These are phyloP conservation scores for Cryphonectria radicalis DNA, from an alignment of 2,329 filamentous ascomycete species.

Conservation along the genomic window DNA sequence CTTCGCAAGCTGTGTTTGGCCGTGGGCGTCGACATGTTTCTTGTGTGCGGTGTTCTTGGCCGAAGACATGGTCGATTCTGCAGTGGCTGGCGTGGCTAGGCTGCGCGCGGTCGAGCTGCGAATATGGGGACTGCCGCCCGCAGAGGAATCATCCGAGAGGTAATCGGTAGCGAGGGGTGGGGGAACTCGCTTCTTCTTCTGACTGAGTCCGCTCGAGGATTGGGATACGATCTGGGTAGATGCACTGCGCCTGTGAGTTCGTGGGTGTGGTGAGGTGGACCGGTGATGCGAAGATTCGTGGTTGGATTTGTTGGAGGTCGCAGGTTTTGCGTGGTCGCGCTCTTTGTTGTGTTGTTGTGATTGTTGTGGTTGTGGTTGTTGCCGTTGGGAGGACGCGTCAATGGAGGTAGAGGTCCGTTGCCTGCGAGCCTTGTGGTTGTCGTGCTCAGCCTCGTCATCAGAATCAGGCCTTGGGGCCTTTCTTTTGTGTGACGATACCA, in stretches of 20 bases:
- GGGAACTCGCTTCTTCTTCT: constrained; percentile 66
- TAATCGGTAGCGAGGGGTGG: constrained; percentile 67
- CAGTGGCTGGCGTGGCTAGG: constrained; percentile 58
- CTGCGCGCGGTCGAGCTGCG: constrained; percentile 62
- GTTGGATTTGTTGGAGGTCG: constrained; percentile 40
- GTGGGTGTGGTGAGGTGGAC: constrained; percentile 64
- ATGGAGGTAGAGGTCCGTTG: constrained; percentile 54
- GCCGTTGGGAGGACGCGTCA: constrained; percentile 30
- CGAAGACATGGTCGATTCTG: constrained; percentile 66
- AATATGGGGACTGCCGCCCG: constrained; percentile 62
- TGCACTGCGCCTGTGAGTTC: constrained; percentile 64
- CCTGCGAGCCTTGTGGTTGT: constrained; percentile 57
- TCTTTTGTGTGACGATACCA: constrained; percentile 54
- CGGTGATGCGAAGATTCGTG: constrained; percentile 44
- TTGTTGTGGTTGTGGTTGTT: neutral
- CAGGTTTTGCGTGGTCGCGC: constrained; percentile 38
- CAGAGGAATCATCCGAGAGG: constrained; percentile 69
- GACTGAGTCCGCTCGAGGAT: constrained; percentile 57
- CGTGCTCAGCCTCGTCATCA: constrained; percentile 60
- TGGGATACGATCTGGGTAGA: constrained; percentile 66
- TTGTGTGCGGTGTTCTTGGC: constrained; percentile 74
- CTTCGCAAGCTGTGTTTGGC: constrained; percentile 86
- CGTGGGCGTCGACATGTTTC: constrained; percentile 89
- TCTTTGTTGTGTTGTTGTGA: constrained; percentile 30
- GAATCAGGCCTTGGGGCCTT: constrained; percentile 59